Conservation (phyloP, 139 green algal genomes). For the Volvox africanus region DNA sequence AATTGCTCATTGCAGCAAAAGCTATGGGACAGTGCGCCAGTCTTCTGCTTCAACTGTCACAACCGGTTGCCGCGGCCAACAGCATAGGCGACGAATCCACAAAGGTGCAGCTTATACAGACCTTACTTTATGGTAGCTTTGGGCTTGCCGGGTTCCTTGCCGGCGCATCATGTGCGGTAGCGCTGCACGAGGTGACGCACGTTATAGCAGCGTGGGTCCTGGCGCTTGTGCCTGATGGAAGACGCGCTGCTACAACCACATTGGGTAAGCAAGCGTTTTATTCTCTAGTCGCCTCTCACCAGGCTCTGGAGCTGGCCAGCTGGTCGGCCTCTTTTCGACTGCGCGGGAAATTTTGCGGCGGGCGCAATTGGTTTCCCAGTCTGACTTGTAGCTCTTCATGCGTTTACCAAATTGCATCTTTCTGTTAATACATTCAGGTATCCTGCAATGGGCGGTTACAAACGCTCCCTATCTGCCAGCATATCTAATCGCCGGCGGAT, state of each 20-base stretch:
- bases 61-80: neutral
- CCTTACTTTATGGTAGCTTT: neutral
- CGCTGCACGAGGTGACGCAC: conserved; percentile 4
- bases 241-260: neutral
- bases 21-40: conserved; percentile 4
- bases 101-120: neutral
- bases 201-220: neutral
- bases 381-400: neutral
- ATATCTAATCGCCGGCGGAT: neutral
- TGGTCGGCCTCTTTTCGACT: neutral
- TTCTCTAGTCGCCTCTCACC: too few relatives aligned
- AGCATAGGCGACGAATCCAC: neutral
- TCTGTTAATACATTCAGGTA: neutral
- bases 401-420: neutral
- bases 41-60: neutral
- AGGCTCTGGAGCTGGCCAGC: neutral
- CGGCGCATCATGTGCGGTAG: neutral
- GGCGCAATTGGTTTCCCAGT: neutral
- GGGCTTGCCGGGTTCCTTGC: neutral
- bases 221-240: neutral
- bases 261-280: neutral
- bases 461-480: neutral
- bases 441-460: neutral
- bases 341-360: neutral
- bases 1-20: neutral